Evolutionary conservation across 1,139 yeast species (phyloP), one percentile per base, ranked within the genome.

Genomic region (Taphrina populina): DNA sequence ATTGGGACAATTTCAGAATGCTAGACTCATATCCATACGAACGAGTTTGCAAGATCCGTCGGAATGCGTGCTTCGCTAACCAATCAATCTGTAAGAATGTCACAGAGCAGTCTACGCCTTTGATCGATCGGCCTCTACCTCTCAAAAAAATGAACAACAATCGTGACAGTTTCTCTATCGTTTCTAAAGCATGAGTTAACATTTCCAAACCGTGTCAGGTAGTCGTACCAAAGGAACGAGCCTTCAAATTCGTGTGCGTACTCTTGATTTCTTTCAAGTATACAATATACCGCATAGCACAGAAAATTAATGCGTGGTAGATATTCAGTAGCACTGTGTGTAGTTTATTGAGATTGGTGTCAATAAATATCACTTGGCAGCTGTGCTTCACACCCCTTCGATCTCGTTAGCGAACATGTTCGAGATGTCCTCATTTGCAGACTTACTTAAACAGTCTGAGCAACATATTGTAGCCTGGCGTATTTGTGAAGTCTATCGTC

Each of bases 241-340:
- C 29, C 20, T 30, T 13, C 7, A 43, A 26, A 3, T 13, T 29
- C 4, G 47, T 30, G 4, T 20, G 8, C 3, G 23, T n/a, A 10
- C 10, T 7, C n/a, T 19, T 13, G n/a, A 49, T n/a, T 5, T 27
- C 19, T 5, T 30, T 41, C 26, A 44, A 32, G 13, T 39, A 57
- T 10, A 39, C 53, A 21, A 37, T 36, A 29, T 41, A 52, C 10
- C 62, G 54, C 61, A 61, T 57, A 3, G 62, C 64, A 10, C 59
- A 30, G 32, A 60, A 60, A 7, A 59, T n/a, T 27, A 34, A 53
- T 8, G 61, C 56, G n/a, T 60, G 57, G 34, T 57, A 60, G 20
- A 61, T 35, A 41, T 61, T 61, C 19, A 52, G 36, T 19, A 61
- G 46, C 10, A 60, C 59, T 21, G 62, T 58, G 15, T 20, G 43